A percentile compares a stretch with the other conserved stretches of the same genome.
Conservation (phyloP, 345 rosid genomes). For the Aurinia saxatilis region DNA sequence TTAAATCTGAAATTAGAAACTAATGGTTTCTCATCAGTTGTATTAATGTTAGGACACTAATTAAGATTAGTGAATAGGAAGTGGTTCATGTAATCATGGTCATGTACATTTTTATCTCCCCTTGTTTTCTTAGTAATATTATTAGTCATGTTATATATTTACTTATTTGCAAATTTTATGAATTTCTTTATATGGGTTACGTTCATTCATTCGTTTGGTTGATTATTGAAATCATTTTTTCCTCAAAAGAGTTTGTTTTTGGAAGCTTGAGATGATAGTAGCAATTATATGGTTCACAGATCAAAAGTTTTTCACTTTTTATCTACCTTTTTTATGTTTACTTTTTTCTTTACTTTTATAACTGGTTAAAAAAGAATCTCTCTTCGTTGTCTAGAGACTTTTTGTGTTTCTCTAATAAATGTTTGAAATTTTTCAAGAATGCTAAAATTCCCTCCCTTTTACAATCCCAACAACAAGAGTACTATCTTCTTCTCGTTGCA, state of each 20-base stretch:
- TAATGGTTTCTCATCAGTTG: background rate
- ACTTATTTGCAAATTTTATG: background rate
- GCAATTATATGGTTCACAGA: background rate
- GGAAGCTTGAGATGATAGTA: background rate
- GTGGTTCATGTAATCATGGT: no score
- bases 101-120: background rate
- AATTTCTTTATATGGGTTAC: background rate
- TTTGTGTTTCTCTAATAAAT: background rate
- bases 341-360: background rate
- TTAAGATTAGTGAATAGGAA: conserved; percentile 16
- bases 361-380: background rate
- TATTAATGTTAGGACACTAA: conserved; percentile 5
- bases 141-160: background rate
- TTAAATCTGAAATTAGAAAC: background rate
- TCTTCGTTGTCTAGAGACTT: background rate
- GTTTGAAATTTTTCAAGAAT: background rate
- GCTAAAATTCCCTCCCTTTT: background rate
- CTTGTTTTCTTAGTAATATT: background rate
- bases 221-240: background rate
- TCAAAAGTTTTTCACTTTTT: conserved; percentile 9
- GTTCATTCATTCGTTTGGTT: background rate
- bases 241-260: background rate
- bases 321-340: background rate
- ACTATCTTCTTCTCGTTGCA: background rate
- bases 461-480: background rate